Evolutionary conservation across 2,329 filamentous ascomycete genomes (phyloP), one percentile per base, ranked within the genome.

Genomic region (Calonectria henricotiae): DNA sequence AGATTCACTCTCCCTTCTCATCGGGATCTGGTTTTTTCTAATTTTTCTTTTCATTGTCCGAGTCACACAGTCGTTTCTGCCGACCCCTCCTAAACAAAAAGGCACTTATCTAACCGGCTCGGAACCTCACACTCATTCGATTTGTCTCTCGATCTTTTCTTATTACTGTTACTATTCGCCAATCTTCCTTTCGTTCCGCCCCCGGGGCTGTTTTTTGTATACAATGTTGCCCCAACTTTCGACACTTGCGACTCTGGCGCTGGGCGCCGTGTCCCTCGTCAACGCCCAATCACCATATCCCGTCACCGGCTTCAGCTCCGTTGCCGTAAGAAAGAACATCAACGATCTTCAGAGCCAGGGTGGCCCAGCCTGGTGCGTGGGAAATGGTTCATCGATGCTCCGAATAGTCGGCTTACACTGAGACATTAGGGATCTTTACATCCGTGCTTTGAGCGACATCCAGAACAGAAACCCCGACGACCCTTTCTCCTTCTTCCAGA

Each of bases 401-500:
- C 20, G 20, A 25, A 46, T 27, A 5, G n/a, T 62, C 32, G 43
- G 46, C 69, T 79, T 20, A 78, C 65, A 44, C 41, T 6, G 20
- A 12, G 8, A 7, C 51, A 84, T 5, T 46, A 84, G 86, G 86
- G 85, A 89, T 58, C 81, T 89, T 6, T 87, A 86, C 73, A 81
- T 89, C 27, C 83, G 83, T 46, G 84, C 85, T 13, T 75, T 89
- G 20, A 77, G 79, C 41, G 79, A 81, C 25, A 81, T 89, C 71
- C 84, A 88, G 66, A 79, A 80, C 3, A 78, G 77, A 32, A 75
- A 83, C 67, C 79, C 85, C 63, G 76, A 79, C 5, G 82, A 89
- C 43, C 80, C 82, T 55, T 72, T 82, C 66, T 89, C 87, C 1
- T 89, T 85, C 76, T 89, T 87, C 73, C 83, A 87, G 65, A 78